Evolutionary conservation across 1,139 yeast species (phyloP).

Genomic region (Hyphopichia buzzinii): DNA sequence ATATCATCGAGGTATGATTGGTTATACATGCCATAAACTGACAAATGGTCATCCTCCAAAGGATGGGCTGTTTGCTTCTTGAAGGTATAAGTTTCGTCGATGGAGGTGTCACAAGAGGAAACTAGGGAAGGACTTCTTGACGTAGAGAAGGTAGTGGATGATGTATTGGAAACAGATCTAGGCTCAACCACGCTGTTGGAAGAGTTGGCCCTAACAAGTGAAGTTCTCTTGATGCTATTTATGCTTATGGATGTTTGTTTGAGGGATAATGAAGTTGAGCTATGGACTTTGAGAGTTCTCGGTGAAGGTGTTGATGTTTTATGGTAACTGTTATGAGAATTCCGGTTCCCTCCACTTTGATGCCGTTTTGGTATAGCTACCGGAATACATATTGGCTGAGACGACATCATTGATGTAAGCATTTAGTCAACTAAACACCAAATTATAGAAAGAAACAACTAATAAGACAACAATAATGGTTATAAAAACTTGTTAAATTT

Average conservation of each 20-base stretch:
- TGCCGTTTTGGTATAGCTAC: constrained; percentile 1
- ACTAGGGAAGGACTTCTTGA: constrained; percentile 1
- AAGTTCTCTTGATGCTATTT: constrained; percentile 7
- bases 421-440: too few relatives aligned
- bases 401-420: not conserved
- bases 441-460: too few relatives aligned
- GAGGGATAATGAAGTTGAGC: not conserved
- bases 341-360: not conserved
- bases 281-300: not conserved
- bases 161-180: constrained; percentile 1
- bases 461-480: too few relatives aligned
- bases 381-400: constrained; percentile 2
- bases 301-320: not conserved
- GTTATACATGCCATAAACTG: constrained; percentile 2
- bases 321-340: not conserved
- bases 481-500: too few relatives aligned
- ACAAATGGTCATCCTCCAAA: not conserved
- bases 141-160: constrained; percentile 2
- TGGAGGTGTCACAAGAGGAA: not conserved
- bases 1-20: constrained; percentile 1
- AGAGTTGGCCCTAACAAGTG: not conserved
- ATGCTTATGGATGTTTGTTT: constrained; percentile 7
- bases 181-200: not conserved
- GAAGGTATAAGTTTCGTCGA: not conserved
- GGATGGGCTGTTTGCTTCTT: not conserved